These are phyloP conservation scores for Aspergillus olivimuriae DNA, from an alignment of 495 filamentous ascomycete genomes.

Conservation along the genomic window DNA sequence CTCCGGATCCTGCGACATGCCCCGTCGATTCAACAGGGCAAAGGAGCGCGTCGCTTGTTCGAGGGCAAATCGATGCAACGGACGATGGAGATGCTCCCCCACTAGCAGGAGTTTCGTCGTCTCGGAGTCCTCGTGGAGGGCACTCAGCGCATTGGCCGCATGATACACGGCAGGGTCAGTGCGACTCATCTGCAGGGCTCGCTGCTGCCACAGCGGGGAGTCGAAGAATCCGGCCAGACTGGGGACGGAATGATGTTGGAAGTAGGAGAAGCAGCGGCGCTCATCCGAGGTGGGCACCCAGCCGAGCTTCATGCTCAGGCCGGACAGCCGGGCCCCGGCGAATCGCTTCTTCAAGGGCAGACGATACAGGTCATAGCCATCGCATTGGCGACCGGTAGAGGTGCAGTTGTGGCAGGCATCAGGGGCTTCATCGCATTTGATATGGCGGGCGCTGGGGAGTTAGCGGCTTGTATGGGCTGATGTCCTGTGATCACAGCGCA, in stretches of 20 bases:
- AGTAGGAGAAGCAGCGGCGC: slow-evolving; percentile 19
- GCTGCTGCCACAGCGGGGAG: slow-evolving; percentile 16
- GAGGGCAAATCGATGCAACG: no score
- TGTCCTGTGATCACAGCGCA: no score
- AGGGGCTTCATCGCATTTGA: slow-evolving; percentile 10
- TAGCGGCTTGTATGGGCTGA: neutral
- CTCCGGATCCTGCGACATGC: neutral
- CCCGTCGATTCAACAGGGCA: neutral
- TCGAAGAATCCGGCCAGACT: slow-evolving; percentile 12
- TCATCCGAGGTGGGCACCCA: slow-evolving; percentile 21
- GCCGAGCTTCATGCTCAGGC: neutral
- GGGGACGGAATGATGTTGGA: slow-evolving; percentile 13
- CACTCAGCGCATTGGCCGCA: slow-evolving; percentile 16
- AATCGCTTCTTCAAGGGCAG: neutral
- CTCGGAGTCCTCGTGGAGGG: slow-evolving; percentile 17
- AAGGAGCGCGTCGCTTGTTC: neutral
- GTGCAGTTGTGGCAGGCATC: slow-evolving; percentile 4
- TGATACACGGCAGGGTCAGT: slow-evolving; percentile 22
- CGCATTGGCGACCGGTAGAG: neutral
- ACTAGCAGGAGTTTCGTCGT: no score
- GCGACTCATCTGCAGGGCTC: slow-evolving; percentile 13
- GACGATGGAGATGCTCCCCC: no score
- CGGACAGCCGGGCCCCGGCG: neutral
- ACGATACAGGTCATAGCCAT: slow-evolving; percentile 4
- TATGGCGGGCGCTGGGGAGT: slow-evolving; percentile 1